phyloP scores from a whole-genome alignment of 805 yeast genomes.

The Pichia californica region DNA sequence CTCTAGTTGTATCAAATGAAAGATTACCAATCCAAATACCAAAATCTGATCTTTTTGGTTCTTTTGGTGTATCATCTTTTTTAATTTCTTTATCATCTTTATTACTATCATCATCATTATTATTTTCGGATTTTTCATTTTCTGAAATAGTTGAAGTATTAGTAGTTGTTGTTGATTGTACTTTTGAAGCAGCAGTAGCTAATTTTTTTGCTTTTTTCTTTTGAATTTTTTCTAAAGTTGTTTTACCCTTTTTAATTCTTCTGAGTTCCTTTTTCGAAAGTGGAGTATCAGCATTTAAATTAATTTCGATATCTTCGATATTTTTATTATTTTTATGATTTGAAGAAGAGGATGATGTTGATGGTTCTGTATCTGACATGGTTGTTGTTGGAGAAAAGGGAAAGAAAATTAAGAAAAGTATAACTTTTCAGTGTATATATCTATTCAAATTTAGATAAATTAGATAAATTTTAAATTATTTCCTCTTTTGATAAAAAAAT shows the following conservation, averaged over 20 bases:
- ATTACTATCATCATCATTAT: conserved; percentile 19
- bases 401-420: no score
- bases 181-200: conserved; percentile 18
- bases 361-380: no score
- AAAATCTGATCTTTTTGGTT: conserved; percentile 39
- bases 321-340: not conserved
- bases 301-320: conserved; percentile 53
- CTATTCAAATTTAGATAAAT: no score
- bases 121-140: conserved; percentile 17
- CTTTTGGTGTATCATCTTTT: conserved; percentile 7
- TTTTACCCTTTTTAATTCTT: conserved; percentile 69
- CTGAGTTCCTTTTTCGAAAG: conserved; percentile 89
- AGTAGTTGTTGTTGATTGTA: conserved; percentile 5
- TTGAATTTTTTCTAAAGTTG: conserved; percentile 50
- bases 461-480: no score
- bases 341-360: not conserved
- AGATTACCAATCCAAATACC: conserved; percentile 96
- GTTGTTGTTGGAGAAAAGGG: no score
- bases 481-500: no score
- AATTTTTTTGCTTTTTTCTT: conserved; percentile 28
- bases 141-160: no score
- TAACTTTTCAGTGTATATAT: no score
- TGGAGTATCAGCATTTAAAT: conserved; percentile 66
- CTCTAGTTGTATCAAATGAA: conserved; percentile 74
- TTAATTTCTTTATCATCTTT: conserved; percentile 22